Percentiles rank a stretch among this genome's conserved stretches.
phyloP scores from a whole-genome alignment of 2,329 filamentous ascomycete species.

The Cytospora paraplurivora region DNA sequence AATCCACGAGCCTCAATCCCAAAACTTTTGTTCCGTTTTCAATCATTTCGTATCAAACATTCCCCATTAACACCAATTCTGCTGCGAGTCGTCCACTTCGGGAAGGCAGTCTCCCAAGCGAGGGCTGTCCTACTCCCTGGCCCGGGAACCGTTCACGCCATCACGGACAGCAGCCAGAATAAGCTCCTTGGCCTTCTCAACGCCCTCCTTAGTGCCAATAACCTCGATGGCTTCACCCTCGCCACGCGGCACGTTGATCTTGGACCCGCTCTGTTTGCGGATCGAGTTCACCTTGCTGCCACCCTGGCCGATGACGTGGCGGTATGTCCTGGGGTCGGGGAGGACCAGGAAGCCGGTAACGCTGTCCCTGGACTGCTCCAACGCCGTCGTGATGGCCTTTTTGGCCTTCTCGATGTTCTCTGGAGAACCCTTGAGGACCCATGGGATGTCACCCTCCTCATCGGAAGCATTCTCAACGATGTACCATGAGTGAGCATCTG shows the following conservation, averaged over 20 bases:
- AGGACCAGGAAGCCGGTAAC: constrained; percentile 86
- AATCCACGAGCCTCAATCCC: constrained; percentile 7
- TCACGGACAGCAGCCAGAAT: constrained; percentile 82
- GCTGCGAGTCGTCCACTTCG: neutral
- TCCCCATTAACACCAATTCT: constrained; percentile 11
- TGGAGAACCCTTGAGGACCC: constrained; percentile 78
- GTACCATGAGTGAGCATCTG: constrained; percentile 80
- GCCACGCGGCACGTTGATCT: constrained; percentile 88
- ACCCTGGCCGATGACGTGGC: constrained; percentile 84
- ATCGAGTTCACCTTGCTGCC: constrained; percentile 93
- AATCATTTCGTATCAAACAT: constrained; percentile 1
- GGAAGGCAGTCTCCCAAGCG: neutral
- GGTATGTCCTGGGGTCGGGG: constrained; percentile 85
- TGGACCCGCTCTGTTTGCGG: constrained; percentile 87
- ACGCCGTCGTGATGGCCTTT: constrained; percentile 69
- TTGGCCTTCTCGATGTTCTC: constrained; percentile 84
- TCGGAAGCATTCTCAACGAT: constrained; percentile 64
- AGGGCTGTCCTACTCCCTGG: constrained; percentile 30
- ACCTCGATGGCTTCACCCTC: constrained; percentile 92
- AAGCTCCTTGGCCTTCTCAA: constrained; percentile 84
- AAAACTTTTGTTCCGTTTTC: constrained; percentile 10
- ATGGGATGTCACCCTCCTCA: constrained; percentile 78
- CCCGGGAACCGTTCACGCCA: constrained; percentile 44
- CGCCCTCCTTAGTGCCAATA: constrained; percentile 73
- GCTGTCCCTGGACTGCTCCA: constrained; percentile 71